Base-by-base conservation (phyloP, 257 asterid species). In the Galeopsis tetrahit region DNA sequence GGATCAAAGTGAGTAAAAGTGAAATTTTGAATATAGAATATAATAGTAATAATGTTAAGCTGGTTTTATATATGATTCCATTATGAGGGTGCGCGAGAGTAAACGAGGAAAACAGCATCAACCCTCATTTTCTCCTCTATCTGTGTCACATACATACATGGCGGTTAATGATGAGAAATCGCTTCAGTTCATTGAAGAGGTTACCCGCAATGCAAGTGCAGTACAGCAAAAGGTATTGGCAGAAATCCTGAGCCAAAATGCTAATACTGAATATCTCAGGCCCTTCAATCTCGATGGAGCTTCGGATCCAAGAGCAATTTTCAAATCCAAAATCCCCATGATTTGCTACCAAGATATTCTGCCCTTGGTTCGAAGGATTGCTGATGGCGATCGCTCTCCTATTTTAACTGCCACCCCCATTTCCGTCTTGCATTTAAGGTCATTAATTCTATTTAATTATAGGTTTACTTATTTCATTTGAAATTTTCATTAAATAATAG, bases 121-220 rank as follows among this genome's bases (percentile, higher is more conserved):
- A 21, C 28, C n/a, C n/a, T n/a, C n/a, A n/a, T n/a, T n/a, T n/a
- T n/a, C n/a, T n/a, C n/a, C n/a, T n/a, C n/a, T n/a, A n/a, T 21
- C 28, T 21, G 28, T 21, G 28, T 21, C 28, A 21, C 28, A 21
- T 21, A 21, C 28, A 21, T 21, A 21, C 28, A 21, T 21, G 28
- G 28, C 28, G 28, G 28, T 0, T 21, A 21, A 21, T 21, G 28
- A 21, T 21, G 28, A 21, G 28, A 21, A 21, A 21, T 21, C 51
- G 88, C 51, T 62, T 38, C 7, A 36, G 33, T 36, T 38, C 34
- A n/a, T 62, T 2, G 51, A 62, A 62, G 51, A 38, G 8, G 21
- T 62, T 7, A 62, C 68, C 9, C 40, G 4, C 14, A 62, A 62
- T 62, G 68, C 68, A 62, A 31, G 3, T n/a, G n/a, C n/a, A 7